phyloP scores from a whole-genome alignment of 2,329 filamentous ascomycete species.

The Xylaria sp. region DNA sequence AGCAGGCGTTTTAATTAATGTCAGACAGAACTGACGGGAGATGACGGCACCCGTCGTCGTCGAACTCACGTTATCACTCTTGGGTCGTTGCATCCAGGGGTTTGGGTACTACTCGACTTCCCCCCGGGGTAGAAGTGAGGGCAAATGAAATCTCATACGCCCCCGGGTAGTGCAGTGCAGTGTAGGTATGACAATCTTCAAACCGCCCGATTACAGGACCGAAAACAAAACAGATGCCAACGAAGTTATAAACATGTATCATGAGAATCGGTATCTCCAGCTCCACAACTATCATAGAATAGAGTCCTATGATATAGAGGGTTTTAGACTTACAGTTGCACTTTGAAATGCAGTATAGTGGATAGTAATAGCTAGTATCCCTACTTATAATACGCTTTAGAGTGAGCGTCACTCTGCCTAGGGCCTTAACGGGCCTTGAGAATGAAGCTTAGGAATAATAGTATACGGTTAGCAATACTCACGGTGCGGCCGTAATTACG shows the following conservation, averaged over 20 bases:
- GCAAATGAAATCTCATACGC: neutral
- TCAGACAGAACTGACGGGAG: constrained; percentile 21
- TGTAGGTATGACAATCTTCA: too few species aligned
- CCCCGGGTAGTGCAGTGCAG: neutral
- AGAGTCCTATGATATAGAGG: neutral
- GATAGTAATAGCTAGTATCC: neutral
- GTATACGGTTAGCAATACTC: neutral
- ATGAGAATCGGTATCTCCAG: neutral
- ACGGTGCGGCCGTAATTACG: constrained; percentile 1
- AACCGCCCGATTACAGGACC: too few species aligned
- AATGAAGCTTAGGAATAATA: neutral
- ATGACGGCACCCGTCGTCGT: constrained; percentile 24
- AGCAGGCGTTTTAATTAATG: constrained; percentile 25
- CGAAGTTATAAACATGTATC: neutral
- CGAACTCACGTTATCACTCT: neutral
- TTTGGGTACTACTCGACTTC: neutral
- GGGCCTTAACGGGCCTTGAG: neutral
- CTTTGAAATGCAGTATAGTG: too few species aligned
- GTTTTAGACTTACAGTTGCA: too few species aligned
- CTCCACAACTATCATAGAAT: neutral
- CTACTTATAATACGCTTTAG: neutral
- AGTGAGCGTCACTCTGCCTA: neutral
- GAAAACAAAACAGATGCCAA: neutral
- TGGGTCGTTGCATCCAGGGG: neutral
- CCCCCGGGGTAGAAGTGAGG: neutral